A percentile compares a stretch with the other conserved stretches of the same genome.
Evolutionary conservation across 805 yeast species (phyloP).

Genomic region (Metschnikowia kunwiensis): DNA sequence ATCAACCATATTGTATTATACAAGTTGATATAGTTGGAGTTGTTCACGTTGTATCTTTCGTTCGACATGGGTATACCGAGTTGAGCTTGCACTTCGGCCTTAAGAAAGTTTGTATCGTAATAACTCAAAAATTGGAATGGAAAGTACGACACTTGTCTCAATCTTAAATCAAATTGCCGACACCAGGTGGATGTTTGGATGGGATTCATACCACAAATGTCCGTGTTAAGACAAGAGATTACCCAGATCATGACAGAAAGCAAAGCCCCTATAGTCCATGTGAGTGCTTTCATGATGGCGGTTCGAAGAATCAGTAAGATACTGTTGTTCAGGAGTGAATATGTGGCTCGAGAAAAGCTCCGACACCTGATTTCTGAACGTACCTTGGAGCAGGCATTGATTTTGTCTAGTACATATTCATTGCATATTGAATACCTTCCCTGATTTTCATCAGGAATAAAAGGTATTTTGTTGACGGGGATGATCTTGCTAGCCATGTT

Average conservation of each 20-base stretch:
- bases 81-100: conserved; percentile 39
- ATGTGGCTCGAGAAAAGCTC: too few relatives aligned
- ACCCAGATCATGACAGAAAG: conserved; percentile 6
- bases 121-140: conserved; percentile 74
- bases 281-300: too few relatives aligned
- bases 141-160: conserved; percentile 71
- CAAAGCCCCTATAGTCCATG: conserved; percentile 14
- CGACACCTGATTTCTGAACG: conserved; percentile 1
- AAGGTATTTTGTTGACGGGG: conserved; percentile 6
- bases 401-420: conserved; percentile 30
- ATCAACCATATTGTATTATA: conserved; percentile 89
- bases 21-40: conserved; percentile 63
- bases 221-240: conserved; percentile 28
- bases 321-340: too few relatives aligned
- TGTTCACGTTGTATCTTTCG: conserved; percentile 36
- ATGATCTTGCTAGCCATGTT: conserved; percentile 9
- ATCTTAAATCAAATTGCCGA: conserved; percentile 73
- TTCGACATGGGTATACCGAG: conserved; percentile 36
- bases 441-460: neutral
- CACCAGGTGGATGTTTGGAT: conserved; percentile 57
- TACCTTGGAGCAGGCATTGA: conserved; percentile 28
- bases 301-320: too few relatives aligned
- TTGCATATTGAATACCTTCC: conserved; percentile 22
- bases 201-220: conserved; percentile 23
- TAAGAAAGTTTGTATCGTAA: conserved; percentile 38